Conservation (phyloP, 768 basidiomycete genomes). For the Mycena leptocephala region DNA sequence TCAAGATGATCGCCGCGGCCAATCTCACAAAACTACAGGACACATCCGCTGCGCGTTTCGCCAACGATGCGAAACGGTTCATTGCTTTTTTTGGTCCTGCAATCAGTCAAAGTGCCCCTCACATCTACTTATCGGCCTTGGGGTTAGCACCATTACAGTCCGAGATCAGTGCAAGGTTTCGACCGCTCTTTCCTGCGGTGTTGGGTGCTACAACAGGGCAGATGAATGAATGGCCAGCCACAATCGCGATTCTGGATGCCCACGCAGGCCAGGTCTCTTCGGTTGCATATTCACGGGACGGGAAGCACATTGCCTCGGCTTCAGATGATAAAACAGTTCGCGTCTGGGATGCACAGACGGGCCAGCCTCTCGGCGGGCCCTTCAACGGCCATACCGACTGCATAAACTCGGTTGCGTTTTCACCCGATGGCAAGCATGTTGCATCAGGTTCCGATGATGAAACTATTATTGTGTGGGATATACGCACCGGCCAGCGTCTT, state of each 20-base stretch:
- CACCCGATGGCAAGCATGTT: not conserved
- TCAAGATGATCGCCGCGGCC: not conserved
- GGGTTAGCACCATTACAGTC: not conserved
- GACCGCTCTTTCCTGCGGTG: not conserved
- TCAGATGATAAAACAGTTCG: not conserved
- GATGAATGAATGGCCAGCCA: not conserved
- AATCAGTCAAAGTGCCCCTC: slow-evolving; percentile 9
- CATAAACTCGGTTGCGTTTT: not conserved
- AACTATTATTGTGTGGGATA: not conserved
- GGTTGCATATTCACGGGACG: not conserved
- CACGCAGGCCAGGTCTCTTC: not conserved
- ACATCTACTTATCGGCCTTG: slow-evolving; percentile 17
- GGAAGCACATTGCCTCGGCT: not conserved
- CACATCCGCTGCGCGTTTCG: not conserved
- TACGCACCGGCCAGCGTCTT: not conserved
- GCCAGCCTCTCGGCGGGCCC: not conserved
- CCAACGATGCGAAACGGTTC: not conserved
- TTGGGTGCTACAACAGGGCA: not conserved
- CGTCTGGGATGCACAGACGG: not conserved
- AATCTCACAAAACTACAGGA: not conserved
- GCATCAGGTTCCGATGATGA: not conserved
- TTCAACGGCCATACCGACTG: not conserved
- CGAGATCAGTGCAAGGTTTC: not conserved
- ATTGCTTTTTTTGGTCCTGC: not conserved
- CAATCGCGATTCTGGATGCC: not conserved